Evolutionary conservation across 805 yeast species (phyloP).

Genomic region (Wickerhamomyces sydowiorum): DNA sequence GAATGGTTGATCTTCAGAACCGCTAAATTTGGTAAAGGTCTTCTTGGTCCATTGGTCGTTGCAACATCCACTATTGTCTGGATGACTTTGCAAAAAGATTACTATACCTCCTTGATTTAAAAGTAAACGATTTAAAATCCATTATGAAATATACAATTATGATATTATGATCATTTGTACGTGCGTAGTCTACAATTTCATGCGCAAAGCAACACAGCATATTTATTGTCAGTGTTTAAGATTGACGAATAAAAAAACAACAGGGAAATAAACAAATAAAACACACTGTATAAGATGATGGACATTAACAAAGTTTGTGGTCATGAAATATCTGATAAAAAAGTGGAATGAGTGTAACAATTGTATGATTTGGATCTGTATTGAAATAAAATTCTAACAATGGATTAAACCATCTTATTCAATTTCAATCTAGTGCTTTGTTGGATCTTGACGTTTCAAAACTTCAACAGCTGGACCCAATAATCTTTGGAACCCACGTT

Average conservation of each 20-base stretch:
- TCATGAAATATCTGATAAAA: no score
- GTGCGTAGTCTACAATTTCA: no score
- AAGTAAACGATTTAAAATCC: not conserved
- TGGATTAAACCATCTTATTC: not conserved
- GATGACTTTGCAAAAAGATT: conserved; percentile 73
- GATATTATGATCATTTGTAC: no score
- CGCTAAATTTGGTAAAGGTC: conserved; percentile 80
- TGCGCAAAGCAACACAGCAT: no score
- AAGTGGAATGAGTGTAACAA: no score
- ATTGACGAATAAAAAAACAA: no score
- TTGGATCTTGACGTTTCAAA: conserved; percentile 82
- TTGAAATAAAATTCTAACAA: not conserved
- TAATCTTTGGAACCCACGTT: conserved; percentile 88
- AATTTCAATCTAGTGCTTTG: conserved; percentile 22
- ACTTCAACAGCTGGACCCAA: conserved; percentile 93
- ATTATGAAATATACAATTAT: not conserved
- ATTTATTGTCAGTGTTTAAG: no score
- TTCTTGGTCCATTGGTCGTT: conserved; percentile 84
- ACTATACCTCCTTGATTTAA: conserved; percentile 31
- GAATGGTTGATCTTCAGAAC: conserved; percentile 82
- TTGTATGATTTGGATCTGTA: no score
- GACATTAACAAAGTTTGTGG: not conserved
- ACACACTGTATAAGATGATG: no score
- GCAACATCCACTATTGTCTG: conserved; percentile 67
- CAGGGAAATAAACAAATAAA: no score